These are phyloP conservation scores for Reticulascus tulasneorum DNA, from an alignment of 2,329 filamentous ascomycete species.

Conservation along the genomic window DNA sequence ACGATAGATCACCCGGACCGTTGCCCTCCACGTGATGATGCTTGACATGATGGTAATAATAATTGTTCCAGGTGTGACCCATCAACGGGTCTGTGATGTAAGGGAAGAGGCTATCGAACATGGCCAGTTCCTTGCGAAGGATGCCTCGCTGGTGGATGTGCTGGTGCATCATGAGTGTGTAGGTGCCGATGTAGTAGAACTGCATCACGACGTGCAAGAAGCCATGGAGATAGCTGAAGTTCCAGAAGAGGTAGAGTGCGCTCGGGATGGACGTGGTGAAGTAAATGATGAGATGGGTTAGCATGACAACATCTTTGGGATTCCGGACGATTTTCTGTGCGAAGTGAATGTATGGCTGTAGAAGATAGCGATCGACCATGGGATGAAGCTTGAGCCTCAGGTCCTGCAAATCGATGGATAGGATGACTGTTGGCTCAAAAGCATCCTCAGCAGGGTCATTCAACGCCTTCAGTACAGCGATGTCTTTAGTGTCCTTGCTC, in stretches of 20 bases:
- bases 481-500: slow-evolving; percentile 9
- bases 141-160: slow-evolving; percentile 77
- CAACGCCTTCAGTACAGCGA: slow-evolving; percentile 33
- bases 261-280: slow-evolving; percentile 66
- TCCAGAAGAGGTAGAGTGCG: slow-evolving; percentile 58
- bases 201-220: slow-evolving; percentile 63
- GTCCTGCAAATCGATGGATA: slow-evolving; percentile 33
- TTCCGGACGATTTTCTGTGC: slow-evolving; percentile 57
- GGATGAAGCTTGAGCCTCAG: slow-evolving; percentile 27
- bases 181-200: slow-evolving; percentile 65
- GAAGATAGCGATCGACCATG: slow-evolving; percentile 5
- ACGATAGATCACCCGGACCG: slow-evolving; percentile 70
- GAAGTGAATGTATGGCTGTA: slow-evolving; percentile 53
- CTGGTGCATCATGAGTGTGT: slow-evolving; percentile 80
- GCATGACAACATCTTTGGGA: slow-evolving; percentile 71
- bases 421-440: slow-evolving; percentile 45
- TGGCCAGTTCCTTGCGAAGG: slow-evolving; percentile 47
- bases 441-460: slow-evolving; percentile 34
- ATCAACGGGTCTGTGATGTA: slow-evolving; percentile 72
- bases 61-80: slow-evolving; percentile 82
- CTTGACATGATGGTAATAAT: slow-evolving; percentile 83
- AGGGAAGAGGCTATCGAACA: slow-evolving; percentile 64
- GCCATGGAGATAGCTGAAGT: slow-evolving; percentile 66
- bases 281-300: slow-evolving; percentile 73
- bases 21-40: slow-evolving; percentile 82